These are phyloP conservation scores for Lactarius tabidus DNA, from an alignment of 768 basidiomycete species.

Conservation along the genomic window DNA sequence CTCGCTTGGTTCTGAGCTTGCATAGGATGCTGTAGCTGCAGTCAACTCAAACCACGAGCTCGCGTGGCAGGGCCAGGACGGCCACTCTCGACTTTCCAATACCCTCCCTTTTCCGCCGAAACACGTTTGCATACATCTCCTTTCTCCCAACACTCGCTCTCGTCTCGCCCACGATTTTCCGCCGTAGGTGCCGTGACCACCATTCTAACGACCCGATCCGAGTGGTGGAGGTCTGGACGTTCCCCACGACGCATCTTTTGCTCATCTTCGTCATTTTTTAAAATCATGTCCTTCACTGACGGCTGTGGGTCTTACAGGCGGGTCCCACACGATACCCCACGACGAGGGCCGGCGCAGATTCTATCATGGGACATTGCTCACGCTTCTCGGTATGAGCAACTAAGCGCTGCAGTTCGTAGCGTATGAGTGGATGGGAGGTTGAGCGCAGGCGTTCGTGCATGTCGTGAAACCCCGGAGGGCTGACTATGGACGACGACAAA, in stretches of 20 bases:
- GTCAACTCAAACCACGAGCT: conserved; percentile 92
- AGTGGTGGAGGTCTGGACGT: no score
- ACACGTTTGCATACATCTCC: conserved; percentile 96
- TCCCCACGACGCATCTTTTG: conserved; percentile 73
- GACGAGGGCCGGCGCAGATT: no score
- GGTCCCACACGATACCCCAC: conserved; percentile 68
- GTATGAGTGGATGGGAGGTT: conserved; percentile 93
- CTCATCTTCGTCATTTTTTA: conserved; percentile 33
- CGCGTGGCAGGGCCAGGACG: no score
- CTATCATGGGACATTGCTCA: conserved; percentile 83
- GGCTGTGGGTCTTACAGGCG: conserved; percentile 42
- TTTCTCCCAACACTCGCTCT: conserved; percentile 4
- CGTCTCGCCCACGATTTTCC: neutral
- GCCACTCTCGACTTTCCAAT: conserved; percentile 71
- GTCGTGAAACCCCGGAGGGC: conserved; percentile 55
- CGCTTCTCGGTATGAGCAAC: conserved; percentile 88
- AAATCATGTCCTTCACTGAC: neutral
- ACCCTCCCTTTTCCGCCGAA: conserved; percentile 88
- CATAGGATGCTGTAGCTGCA: conserved; percentile 74
- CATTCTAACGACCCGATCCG: conserved; percentile 95
- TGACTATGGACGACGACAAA: conserved; percentile 68
- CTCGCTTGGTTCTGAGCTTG: no score
- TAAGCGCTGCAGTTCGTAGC: conserved; percentile 95
- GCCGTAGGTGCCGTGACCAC: conserved; percentile 86
- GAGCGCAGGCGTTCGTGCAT: conserved; percentile 69